Conservation (phyloP, 768 basidiomycete species). For the Tylopilus sp. region DNA sequence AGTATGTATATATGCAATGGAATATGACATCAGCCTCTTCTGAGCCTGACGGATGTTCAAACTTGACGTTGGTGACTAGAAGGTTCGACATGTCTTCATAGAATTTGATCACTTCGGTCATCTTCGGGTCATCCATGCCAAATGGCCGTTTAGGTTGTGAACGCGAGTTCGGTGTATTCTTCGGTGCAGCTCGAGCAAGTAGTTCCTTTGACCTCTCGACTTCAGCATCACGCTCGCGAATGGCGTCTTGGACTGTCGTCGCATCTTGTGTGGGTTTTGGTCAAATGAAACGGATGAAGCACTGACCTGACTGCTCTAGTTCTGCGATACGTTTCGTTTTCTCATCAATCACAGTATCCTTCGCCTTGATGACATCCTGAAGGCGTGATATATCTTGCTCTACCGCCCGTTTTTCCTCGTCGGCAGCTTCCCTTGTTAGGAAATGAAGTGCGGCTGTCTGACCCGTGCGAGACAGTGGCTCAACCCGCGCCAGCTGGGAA, state of each 20-base stretch:
- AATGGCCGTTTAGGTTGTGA: conserved; percentile 35
- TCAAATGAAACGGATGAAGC: neutral
- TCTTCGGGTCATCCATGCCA: conserved; percentile 53
- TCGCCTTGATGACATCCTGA: conserved; percentile 42
- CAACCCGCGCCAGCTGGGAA: conserved; percentile 48
- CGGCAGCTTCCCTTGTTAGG: conserved; percentile 69
- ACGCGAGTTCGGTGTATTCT: conserved; percentile 35
- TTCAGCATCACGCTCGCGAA: conserved; percentile 58
- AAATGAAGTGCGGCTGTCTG: conserved; percentile 57
- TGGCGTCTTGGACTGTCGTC: conserved; percentile 46
- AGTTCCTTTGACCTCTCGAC: conserved; percentile 51
- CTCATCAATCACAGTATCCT: conserved; percentile 38
- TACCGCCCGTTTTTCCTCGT: conserved; percentile 57
- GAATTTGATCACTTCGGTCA: conserved; percentile 58
- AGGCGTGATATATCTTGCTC: conserved; percentile 47
- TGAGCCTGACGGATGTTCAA: conserved; percentile 29
- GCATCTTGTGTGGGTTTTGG: neutral
- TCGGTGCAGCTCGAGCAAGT: conserved; percentile 40
- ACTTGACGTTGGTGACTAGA: conserved; percentile 60
- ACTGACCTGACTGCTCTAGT: conserved; percentile 48
- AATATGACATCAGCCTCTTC: conserved; percentile 51
- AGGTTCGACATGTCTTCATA: conserved; percentile 89
- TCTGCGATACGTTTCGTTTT: conserved; percentile 47
- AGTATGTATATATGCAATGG: conserved; percentile 67
- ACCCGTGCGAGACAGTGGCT: conserved; percentile 50